phyloP scores from a whole-genome alignment of 2,329 filamentous ascomycete genomes.

The Chaetomium strumarium region DNA sequence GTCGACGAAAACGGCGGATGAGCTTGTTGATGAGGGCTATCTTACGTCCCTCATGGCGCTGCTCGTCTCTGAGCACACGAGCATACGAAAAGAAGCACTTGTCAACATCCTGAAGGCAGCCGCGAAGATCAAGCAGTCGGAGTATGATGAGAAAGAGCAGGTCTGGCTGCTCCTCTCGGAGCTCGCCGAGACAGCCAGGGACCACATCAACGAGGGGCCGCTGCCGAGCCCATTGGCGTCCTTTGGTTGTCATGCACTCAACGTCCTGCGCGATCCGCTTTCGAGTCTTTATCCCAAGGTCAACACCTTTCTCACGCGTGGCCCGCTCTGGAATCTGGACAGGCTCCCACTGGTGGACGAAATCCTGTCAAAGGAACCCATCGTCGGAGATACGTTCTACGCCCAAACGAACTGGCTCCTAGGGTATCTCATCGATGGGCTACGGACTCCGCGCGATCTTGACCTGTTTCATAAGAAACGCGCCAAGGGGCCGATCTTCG shows the following conservation, averaged over 20 bases:
- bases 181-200: slow-evolving; percentile 65
- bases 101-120: slow-evolving; percentile 62
- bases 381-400: slow-evolving; percentile 66
- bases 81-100: slow-evolving; percentile 73
- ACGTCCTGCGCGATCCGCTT: slow-evolving; percentile 67
- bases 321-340: slow-evolving; percentile 68
- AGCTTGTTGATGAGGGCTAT: slow-evolving; percentile 72
- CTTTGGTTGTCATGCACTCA: slow-evolving; percentile 65
- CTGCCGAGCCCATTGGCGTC: slow-evolving; percentile 70
- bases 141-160: slow-evolving; percentile 69
- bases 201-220: slow-evolving; percentile 47
- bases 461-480: slow-evolving; percentile 54
- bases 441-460: slow-evolving; percentile 55
- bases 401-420: slow-evolving; percentile 71
- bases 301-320: slow-evolving; percentile 74
- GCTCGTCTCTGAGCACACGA: slow-evolving; percentile 66
- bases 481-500: slow-evolving; percentile 51
- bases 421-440: slow-evolving; percentile 60
- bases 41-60: slow-evolving; percentile 65
- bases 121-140: slow-evolving; percentile 58
- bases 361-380: slow-evolving; percentile 59
- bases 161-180: slow-evolving; percentile 76
- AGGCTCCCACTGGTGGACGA: slow-evolving; percentile 65
- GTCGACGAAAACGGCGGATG: slow-evolving; percentile 70
- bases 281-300: slow-evolving; percentile 81